phyloP scores from a whole-genome alignment of 805 yeast genomes.

The Candida arabinofermentans region DNA sequence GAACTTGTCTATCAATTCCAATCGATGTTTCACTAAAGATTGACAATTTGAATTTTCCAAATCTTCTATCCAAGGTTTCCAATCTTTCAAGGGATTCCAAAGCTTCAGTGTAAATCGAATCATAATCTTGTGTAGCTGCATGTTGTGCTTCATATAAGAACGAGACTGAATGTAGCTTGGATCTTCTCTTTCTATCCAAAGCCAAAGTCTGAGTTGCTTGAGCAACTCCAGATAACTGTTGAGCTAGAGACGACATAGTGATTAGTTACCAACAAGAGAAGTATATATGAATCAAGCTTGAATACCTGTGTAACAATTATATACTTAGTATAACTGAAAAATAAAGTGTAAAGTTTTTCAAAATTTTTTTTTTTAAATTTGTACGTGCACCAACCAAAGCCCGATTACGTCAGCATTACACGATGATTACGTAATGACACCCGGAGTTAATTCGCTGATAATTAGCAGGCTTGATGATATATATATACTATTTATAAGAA shows the following conservation, averaged over 20 bases:
- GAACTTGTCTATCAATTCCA: slow-evolving; percentile 75
- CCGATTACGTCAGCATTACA: too few relatives aligned
- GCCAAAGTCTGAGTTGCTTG: slow-evolving; percentile 66
- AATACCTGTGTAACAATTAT: not conserved
- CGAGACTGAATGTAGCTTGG: slow-evolving; percentile 84
- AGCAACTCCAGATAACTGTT: slow-evolving; percentile 73
- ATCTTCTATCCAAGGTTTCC: slow-evolving; percentile 67
- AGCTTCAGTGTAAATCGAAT: slow-evolving; percentile 67
- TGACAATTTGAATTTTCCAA: slow-evolving; percentile 62
- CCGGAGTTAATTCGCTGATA: too few relatives aligned
- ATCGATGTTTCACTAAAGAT: slow-evolving; percentile 82
- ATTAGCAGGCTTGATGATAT: too few relatives aligned
- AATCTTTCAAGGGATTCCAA: slow-evolving; percentile 74
- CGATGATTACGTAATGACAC: too few relatives aligned
- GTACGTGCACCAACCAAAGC: not conserved
- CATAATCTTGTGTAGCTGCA: slow-evolving; percentile 95
- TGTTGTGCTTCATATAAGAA: slow-evolving; percentile 78
- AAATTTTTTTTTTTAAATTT: not conserved
- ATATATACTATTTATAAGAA: too few relatives aligned
- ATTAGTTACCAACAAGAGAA: not conserved
- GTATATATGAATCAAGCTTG: too few relatives aligned
- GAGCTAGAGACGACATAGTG: slow-evolving; percentile 55
- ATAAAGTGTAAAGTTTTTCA: not conserved
- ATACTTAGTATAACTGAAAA: not conserved
- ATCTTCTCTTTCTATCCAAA: slow-evolving; percentile 80